These are phyloP conservation scores for Paraphoma chrysanthemicola DNA, from an alignment of 2,329 filamentous ascomycete genomes.

Conservation along the genomic window DNA sequence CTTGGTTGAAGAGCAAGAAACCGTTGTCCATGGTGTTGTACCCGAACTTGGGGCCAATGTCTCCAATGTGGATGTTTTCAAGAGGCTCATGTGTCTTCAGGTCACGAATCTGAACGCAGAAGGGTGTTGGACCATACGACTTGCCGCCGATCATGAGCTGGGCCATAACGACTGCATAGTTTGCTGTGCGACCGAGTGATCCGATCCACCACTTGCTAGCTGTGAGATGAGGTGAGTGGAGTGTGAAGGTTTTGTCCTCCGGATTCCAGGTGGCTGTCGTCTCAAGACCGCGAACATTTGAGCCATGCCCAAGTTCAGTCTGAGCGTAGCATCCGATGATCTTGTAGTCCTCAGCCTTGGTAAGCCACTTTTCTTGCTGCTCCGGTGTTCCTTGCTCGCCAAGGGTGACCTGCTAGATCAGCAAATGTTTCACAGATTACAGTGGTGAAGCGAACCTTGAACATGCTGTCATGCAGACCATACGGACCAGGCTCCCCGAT, in stretches of 20 bases:
- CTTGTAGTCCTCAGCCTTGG: constrained; percentile 72
- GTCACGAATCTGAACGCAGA: constrained; percentile 73
- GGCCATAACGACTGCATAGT: constrained; percentile 80
- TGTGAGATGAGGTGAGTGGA: constrained; percentile 76
- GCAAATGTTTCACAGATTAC: neutral
- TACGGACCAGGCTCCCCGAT: constrained; percentile 78
- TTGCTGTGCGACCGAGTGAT: constrained; percentile 76
- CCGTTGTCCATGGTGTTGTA: constrained; percentile 87
- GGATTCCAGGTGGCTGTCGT: constrained; percentile 77
- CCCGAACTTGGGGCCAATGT: constrained; percentile 81
- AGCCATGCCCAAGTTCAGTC: constrained; percentile 80
- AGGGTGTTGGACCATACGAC: constrained; percentile 76
- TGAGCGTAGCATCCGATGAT: constrained; percentile 82
- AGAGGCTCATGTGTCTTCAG: constrained; percentile 59
- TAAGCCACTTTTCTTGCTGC: constrained; percentile 76
- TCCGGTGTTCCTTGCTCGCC: constrained; percentile 74
- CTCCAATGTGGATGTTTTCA: constrained; percentile 70
- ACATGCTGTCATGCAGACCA: constrained; percentile 75
- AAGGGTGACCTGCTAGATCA: constrained; percentile 64
- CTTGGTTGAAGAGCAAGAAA: constrained; percentile 77
- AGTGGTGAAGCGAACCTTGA: constrained; percentile 56
- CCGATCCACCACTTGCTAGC: constrained; percentile 88
- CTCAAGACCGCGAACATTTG: constrained; percentile 69
- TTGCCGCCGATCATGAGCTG: constrained; percentile 75
- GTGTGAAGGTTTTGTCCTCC: constrained; percentile 74